Conservation (phyloP, 345 rosid genomes). For the Psidium friedrichsthalianum region DNA sequence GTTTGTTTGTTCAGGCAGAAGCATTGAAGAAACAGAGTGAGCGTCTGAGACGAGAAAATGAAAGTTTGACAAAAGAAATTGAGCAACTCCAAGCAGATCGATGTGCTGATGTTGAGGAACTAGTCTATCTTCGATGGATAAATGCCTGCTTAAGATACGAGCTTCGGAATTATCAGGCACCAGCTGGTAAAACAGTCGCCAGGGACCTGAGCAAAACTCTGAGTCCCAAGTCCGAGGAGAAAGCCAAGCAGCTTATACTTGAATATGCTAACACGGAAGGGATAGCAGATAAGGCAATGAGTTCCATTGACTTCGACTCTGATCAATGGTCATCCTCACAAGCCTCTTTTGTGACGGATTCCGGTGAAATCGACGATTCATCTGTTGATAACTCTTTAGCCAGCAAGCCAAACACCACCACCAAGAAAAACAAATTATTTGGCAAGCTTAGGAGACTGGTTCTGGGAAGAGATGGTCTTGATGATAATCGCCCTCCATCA, state of each 20-base stretch:
- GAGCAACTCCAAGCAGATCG: conserved; percentile 65
- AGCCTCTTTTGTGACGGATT: conserved; percentile 40
- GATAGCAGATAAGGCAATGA: conserved; percentile 20
- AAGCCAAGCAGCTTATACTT: conserved; percentile 70
- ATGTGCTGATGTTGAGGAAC: conserved; percentile 58
- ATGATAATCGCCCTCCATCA: conserved; percentile 16
- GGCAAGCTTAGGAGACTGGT: conserved; percentile 52
- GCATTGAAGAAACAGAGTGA: conserved; percentile 32
- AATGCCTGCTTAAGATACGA: conserved; percentile 87
- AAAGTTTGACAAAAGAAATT: conserved; percentile 34
- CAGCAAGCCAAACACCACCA: conserved; percentile 15
- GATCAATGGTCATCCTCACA: conserved; percentile 60
- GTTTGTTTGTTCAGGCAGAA: conserved; percentile 31
- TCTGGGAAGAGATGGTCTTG: conserved; percentile 46
- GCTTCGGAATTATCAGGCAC: conserved; percentile 60
- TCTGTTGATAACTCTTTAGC: conserved; percentile 26
- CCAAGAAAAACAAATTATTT: conserved; percentile 43
- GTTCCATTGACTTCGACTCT: conserved; percentile 25
- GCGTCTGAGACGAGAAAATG: conserved; percentile 41
- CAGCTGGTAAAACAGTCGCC: conserved; percentile 58
- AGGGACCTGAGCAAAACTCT: conserved; percentile 74
- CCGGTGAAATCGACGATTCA: conserved; percentile 38
- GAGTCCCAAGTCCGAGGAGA: conserved; percentile 70
- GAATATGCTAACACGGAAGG: conserved; percentile 62
- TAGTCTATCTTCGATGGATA: conserved; percentile 84